Percentiles rank a stretch among this genome's conserved stretches.
phyloP scores from a whole-genome alignment of 2,329 filamentous ascomycete species.

The Mollisiaceae sp. region DNA sequence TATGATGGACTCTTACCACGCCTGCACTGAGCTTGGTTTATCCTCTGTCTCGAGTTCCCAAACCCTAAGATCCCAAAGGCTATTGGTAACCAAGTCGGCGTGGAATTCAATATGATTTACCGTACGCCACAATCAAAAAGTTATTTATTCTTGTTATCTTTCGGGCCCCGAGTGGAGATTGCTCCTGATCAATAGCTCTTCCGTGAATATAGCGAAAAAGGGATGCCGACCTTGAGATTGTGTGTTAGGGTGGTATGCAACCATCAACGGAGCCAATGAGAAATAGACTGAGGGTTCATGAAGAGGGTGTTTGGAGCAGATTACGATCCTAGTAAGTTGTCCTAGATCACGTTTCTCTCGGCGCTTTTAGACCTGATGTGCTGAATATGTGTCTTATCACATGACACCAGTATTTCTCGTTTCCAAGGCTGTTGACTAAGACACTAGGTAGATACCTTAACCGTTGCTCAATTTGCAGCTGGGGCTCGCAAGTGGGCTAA shows the following conservation, averaged over 20 bases:
- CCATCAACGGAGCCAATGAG: conserved; percentile 75
- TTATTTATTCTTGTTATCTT: too few relatives aligned
- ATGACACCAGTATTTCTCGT: too few relatives aligned
- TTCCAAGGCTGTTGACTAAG: neutral
- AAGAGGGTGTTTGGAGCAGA: conserved; percentile 54
- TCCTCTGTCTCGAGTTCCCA: too few relatives aligned
- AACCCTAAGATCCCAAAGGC: neutral
- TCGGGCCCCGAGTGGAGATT: too few relatives aligned
- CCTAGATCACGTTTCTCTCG: too few relatives aligned
- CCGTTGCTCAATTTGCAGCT: conserved; percentile 40
- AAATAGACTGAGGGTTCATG: conserved; percentile 77
- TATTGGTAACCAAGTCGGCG: conserved; percentile 76
- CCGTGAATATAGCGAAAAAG: too few relatives aligned
- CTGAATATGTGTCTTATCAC: too few relatives aligned
- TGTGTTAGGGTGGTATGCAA: conserved; percentile 68
- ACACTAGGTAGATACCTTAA: conserved; percentile 56
- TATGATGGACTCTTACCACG: too few relatives aligned
- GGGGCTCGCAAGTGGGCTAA: conserved; percentile 3
- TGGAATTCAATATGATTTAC: conserved; percentile 85
- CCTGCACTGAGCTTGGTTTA: too few relatives aligned
- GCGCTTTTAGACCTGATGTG: too few relatives aligned
- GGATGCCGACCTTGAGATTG: too few relatives aligned
- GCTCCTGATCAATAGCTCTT: too few relatives aligned
- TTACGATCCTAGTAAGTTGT: conserved; percentile 54
- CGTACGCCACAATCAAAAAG: conserved; percentile 44